Evolutionary conservation across 345 rosid genomes (phyloP).

Genomic region (Citrus maxima): DNA sequence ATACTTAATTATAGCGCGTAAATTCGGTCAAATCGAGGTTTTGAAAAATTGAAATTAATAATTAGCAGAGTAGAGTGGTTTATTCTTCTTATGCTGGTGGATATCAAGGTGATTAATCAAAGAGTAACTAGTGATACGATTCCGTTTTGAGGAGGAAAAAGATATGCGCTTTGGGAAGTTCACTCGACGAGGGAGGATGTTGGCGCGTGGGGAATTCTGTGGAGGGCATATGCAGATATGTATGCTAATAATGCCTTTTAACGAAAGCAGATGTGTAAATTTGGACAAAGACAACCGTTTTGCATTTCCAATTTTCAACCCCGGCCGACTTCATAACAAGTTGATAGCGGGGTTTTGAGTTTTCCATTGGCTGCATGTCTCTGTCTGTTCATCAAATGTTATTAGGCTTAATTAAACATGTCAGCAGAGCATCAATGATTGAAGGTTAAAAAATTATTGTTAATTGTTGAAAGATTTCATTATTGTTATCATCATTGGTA

Average conservation of each 20-base stretch:
- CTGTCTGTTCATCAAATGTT: not conserved
- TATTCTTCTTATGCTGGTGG: not conserved
- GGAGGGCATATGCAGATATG: not conserved
- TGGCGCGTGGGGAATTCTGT: not conserved
- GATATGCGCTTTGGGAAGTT: not conserved
- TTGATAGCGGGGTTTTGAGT: not conserved
- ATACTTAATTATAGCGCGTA: not conserved
- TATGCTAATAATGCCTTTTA: too few relatives aligned
- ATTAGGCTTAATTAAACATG: not conserved
- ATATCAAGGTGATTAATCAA: not conserved
- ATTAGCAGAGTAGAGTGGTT: not conserved
- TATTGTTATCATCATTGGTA: too few relatives aligned
- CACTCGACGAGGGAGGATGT: not conserved
- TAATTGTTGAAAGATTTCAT: too few relatives aligned
- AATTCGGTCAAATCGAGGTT: slow-evolving; percentile 15
- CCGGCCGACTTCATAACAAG: not conserved
- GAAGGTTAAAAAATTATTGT: not conserved
- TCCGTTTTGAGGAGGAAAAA: not conserved
- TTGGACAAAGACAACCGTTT: not conserved
- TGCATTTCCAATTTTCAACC: not conserved
- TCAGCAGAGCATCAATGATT: not conserved
- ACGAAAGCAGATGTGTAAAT: too few relatives aligned
- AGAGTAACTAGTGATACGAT: not conserved
- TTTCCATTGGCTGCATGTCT: not conserved
- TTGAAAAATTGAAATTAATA: not conserved